Base-by-base conservation (phyloP, 2,329 filamentous ascomycete species). In the Amesomyces nigricolor region DNA sequence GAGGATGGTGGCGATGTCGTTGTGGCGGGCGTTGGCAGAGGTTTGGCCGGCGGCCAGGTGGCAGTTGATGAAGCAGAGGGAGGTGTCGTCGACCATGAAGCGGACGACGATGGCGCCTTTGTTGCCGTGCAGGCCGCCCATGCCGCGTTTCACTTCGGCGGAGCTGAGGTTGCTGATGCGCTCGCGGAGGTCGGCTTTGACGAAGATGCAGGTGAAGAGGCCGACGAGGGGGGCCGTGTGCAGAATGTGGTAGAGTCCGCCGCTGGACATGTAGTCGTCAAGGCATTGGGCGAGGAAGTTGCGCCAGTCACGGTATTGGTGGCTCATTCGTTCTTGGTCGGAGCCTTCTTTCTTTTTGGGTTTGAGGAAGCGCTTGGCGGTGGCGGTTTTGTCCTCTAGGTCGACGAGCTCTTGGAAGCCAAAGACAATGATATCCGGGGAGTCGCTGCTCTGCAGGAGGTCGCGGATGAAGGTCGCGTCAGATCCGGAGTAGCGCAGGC, bases 361-460 rank as follows among this genome's bases (percentile, higher is more conserved):
- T 67, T 91, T 94, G 68, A 97, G 86, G 63, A 97, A 85, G 53
- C 89, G 90, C 73, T 94, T 81, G 83, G 64, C 9, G n/a, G 37
- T 47, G 22, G 30, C 30, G 63, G 91, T 95, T 74, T 97, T 97
- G 73, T 99, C 89, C 70, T 99, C 94, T 7, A 99, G 77, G 67
- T 99, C 94, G 4, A 99, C 94, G n/a, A 99, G 79, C 71, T 99
- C 94, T 70, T 99, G 94, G 70, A 99, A 99, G 1, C 91, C 92
- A 75, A 99, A 99, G 0, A 97, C 82, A 2, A 97, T 73, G 48
- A 99, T 91, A 63, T 97, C 94, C 0, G 94, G 90, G 7, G 87
- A 84, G 39, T 86, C 81, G 59, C 87, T 85, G n/a, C 81, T 82
- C 61, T 86, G 81, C 26, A 99, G 76, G 14, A 95, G 79, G 55